Evolutionary conservation across 495 filamentous ascomycete genomes (phyloP).

Genomic region (Podospora australis): DNA sequence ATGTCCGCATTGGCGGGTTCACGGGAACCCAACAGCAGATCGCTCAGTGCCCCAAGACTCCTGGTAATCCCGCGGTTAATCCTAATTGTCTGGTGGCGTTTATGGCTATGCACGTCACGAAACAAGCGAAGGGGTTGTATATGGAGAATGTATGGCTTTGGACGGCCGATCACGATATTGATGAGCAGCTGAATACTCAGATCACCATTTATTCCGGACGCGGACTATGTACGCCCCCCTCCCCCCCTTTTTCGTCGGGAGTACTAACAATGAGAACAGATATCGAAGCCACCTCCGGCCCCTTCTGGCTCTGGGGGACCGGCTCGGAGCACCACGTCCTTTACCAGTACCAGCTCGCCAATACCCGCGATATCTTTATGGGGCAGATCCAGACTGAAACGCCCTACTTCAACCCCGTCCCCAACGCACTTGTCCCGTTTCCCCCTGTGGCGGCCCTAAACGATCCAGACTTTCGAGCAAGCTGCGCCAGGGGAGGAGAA

Average conservation of each 20-base stretch:
- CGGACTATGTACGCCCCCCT: constrained; percentile 42
- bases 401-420: constrained; percentile 62
- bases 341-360: constrained; percentile 74
- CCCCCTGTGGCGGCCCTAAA: constrained; percentile 36
- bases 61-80: constrained; percentile 45
- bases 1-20: constrained; percentile 75
- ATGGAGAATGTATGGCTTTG: constrained; percentile 92
- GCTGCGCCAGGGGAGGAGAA: constrained; percentile 33
- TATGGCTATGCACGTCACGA: constrained; percentile 74
- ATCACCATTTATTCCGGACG: constrained; percentile 68
- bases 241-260: neutral
- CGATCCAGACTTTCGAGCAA: constrained; percentile 52
- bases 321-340: constrained; percentile 69
- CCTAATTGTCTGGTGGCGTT: constrained; percentile 63
- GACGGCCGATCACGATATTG: constrained; percentile 89
- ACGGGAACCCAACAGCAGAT: constrained; percentile 71
- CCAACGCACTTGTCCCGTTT: constrained; percentile 55
- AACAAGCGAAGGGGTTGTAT: constrained; percentile 57
- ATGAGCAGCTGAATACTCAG: constrained; percentile 54
- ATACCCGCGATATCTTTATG: constrained; percentile 63
- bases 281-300: constrained; percentile 49
- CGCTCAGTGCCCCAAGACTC: constrained; percentile 62
- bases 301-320: constrained; percentile 61
- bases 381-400: constrained; percentile 82
- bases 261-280: constrained; percentile 7